These are phyloP conservation scores for Yarrowia osloensis DNA, from an alignment of 805 yeast genomes.

Conservation along the genomic window DNA sequence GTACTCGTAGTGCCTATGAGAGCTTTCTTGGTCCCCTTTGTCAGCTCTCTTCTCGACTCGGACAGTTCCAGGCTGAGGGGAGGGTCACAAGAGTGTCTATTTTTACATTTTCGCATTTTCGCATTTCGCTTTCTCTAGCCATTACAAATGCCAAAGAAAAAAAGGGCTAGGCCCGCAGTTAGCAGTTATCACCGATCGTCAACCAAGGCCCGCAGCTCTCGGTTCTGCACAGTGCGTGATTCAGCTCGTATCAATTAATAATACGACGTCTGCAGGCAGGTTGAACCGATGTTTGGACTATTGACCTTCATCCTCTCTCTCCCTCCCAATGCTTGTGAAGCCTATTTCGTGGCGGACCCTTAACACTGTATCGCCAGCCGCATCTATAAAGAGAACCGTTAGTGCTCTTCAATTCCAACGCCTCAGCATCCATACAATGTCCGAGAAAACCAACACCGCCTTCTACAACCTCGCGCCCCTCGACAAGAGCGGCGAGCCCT, in stretches of 20 bases:
- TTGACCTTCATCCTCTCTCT: not conserved
- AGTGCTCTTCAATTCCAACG: not conserved
- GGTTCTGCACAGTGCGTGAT: not conserved
- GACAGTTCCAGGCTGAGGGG: not conserved
- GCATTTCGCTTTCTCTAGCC: not conserved
- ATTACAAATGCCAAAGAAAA: not conserved
- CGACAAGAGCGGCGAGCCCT: slow-evolving; percentile 61
- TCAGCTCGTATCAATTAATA: slow-evolving; percentile 9
- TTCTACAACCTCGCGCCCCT: slow-evolving; percentile 70
- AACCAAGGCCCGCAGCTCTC: not conserved
- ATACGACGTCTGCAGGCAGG: slow-evolving; percentile 25
- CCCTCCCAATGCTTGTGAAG: slow-evolving; percentile 13
- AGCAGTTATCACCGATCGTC: not conserved
- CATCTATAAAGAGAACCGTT: slow-evolving; percentile 18
- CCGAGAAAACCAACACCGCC: slow-evolving; percentile 39
- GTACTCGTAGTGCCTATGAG: too few species aligned
- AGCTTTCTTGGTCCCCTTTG: too few species aligned
- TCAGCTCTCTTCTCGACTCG: too few species aligned
- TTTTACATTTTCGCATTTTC: too few species aligned
- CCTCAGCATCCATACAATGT: not conserved
- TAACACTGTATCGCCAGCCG: slow-evolving; percentile 4
- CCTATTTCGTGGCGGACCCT: slow-evolving; percentile 20
- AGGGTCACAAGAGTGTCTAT: not conserved
- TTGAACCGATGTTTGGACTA: not conserved
- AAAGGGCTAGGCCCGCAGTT: slow-evolving; percentile 9